Evolutionary conservation across 805 yeast genomes (phyloP), one percentile per base, ranked within the genome.

Genomic region (Middelhovenomyces tepae): DNA sequence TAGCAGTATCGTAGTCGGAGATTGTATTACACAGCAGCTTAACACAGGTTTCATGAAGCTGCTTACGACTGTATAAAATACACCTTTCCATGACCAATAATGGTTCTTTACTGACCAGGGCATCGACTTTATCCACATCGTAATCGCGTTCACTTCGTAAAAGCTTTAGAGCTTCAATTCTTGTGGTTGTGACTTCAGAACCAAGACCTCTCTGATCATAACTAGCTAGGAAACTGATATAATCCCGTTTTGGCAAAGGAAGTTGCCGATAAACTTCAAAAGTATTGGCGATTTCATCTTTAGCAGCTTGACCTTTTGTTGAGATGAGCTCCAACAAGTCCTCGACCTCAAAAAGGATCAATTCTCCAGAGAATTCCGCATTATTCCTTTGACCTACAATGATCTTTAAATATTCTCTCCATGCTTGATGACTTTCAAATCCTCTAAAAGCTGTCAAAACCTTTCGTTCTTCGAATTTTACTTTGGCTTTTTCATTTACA

Each of bases 361-460:
- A 42, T 34, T 62, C 64, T 13, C 49, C 42, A 2, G 47, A 47
- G 34, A 44, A 47, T 25, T 45, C 43, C 7, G 32, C 37, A 24
- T 50, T 45, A 19, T 54, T 43, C 30, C 37, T 35, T 10, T 43
- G n/a, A n/a, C n/a, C n/a, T n/a, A 62, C 58, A 18, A 57, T 46
- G 29, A 47, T 44, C 32, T 56, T 53, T 19, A 62, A 48, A 36
- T 53, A 62, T 7, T 43, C 33, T 18, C 60, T 42, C 62, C 63
- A 57, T 1, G 57, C 51, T 13, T 42, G 48, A 2, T 59, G 62
- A 20, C 57, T 41, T 5, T 49, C 51, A n/a, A 54, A 38, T 11
- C 37, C 36, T 26, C 58, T 51, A 8, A 61, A 43, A 20, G 43
- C 48, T n/a, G 42, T 51, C 6, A 53, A 36, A 3, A 60, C 44